Base-by-base conservation (phyloP, 2,329 filamentous ascomycete species). In the Cytospora chrysosperma region DNA sequence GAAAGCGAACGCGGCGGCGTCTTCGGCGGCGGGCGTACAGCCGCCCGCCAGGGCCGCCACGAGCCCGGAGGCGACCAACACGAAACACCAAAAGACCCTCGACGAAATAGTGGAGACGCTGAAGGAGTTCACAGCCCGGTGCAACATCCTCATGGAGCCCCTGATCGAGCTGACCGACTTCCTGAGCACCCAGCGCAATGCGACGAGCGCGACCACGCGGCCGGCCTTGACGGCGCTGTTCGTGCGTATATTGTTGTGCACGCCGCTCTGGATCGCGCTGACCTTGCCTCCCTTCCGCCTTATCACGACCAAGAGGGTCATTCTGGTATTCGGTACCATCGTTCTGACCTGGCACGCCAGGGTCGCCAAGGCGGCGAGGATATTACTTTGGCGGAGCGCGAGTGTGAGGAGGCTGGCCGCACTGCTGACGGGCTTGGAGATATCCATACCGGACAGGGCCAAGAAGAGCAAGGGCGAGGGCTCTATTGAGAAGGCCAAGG, bases 91-190 rank as follows among this genome's bases (percentile, higher is more conserved):
- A 72, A 97, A 97, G 80, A 97, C 93, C 57, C 78, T 99, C 59
- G 95, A 99, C 74, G 95, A 99, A 78, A 99, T 99, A 65, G 91
- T 99, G 62, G 93, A 98, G 70, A 96, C 92, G 0, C 79, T 99
- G 52, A 92, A 93, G 74, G 88, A 93, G 68, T 92, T 99, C 69
- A 98, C 94, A 0, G 90, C 89, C 6, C 85, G 95, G 56, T 97
- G 95, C 76, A 97, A 97, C 75, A 89, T 97, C 59, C 80, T 99
- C 21, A 83, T 98, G 58, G 93, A 97, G 70, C 95, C 95, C 3
- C 84, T 98, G 61, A 81, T 97, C 52, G 88, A 91, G 68, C 82
- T 98, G 74, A 97, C 93, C 7, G 93, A 98, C 74, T 97, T 97
- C 72, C 82, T 99, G 28, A 95, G 91, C 65, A 96, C 93, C 0